These are phyloP conservation scores for Sonneratia caseolaris DNA, from an alignment of 345 rosid genomes.

Conservation along the genomic window DNA sequence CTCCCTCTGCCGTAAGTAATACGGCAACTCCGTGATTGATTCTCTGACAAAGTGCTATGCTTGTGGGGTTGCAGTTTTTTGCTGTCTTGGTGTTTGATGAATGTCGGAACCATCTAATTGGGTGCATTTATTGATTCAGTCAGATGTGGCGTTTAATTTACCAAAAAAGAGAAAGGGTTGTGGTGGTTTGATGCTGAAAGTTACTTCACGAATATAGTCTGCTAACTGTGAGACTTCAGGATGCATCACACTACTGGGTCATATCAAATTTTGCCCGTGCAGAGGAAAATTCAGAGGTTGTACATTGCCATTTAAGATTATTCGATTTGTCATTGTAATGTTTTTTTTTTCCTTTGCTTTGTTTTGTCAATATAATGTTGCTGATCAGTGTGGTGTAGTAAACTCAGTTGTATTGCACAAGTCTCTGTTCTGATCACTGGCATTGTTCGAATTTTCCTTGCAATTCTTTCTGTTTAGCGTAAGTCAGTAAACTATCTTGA, in stretches of 20 bases:
- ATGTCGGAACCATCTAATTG: not conserved
- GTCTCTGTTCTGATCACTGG: not conserved
- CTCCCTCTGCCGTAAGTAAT: constrained; percentile 77
- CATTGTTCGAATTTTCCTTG: not conserved
- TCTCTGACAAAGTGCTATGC: not conserved
- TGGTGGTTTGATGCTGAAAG: not conserved
- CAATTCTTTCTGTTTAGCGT: not conserved
- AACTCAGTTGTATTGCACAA: no score
- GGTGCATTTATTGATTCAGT: not conserved
- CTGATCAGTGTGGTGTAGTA: no score
- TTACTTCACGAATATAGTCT: not conserved
- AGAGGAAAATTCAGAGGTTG: no score
- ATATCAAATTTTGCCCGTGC: no score
- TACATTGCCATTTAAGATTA: no score
- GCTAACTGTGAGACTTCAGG: no score
- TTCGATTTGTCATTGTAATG: no score
- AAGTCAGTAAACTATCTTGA: not conserved
- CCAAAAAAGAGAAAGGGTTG: no score
- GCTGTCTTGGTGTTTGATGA: not conserved
- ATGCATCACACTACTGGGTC: no score
- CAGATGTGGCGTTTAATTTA: no score
- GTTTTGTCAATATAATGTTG: no score
- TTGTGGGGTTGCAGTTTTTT: not conserved
- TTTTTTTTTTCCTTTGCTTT: no score
- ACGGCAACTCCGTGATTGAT: not conserved